A percentile compares a stretch with the other conserved stretches of the same genome.
phyloP scores from a whole-genome alignment of 352 stramenopile species.

The Globisporangium cystogenes region DNA sequence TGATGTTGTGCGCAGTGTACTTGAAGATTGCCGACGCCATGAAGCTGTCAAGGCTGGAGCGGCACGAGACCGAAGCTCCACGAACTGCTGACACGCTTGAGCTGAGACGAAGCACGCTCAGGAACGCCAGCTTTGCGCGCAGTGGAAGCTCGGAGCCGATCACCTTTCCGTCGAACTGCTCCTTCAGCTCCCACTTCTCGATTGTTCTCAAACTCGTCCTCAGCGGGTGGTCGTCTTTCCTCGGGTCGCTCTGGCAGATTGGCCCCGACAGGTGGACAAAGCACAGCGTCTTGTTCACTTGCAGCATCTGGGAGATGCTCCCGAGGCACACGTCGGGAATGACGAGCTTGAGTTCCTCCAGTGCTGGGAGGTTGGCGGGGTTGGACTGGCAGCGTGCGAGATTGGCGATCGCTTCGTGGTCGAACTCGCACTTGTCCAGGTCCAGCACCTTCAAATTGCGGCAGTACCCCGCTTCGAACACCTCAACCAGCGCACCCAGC shows the following conservation, averaged over 20 bases:
- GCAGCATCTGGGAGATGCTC: neutral
- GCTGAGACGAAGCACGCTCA: conserved; percentile 7
- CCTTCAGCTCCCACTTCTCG: neutral
- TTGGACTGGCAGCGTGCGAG: neutral
- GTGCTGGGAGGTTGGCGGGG: neutral
- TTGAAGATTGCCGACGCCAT: too few species aligned
- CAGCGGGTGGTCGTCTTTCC: too few species aligned
- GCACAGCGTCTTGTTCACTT: conserved; percentile 8
- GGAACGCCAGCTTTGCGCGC: conserved; percentile 4
- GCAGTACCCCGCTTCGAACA: neutral
- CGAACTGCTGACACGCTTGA: too few species aligned
- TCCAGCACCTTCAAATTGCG: neutral
- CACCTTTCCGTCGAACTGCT: neutral
- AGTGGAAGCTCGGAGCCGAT: neutral
- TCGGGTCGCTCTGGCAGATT: too few species aligned
- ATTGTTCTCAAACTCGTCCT: too few species aligned
- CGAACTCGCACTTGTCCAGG: neutral
- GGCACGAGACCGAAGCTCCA: too few species aligned
- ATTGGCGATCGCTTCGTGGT: too few species aligned
- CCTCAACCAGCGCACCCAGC: neutral
- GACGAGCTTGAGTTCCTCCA: too few species aligned
- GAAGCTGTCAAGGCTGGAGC: too few species aligned
- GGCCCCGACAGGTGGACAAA: too few species aligned
- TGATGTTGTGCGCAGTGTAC: too few species aligned
- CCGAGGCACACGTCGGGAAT: too few species aligned